Conservation (phyloP, 768 basidiomycete genomes). For the Collybia nuda region DNA sequence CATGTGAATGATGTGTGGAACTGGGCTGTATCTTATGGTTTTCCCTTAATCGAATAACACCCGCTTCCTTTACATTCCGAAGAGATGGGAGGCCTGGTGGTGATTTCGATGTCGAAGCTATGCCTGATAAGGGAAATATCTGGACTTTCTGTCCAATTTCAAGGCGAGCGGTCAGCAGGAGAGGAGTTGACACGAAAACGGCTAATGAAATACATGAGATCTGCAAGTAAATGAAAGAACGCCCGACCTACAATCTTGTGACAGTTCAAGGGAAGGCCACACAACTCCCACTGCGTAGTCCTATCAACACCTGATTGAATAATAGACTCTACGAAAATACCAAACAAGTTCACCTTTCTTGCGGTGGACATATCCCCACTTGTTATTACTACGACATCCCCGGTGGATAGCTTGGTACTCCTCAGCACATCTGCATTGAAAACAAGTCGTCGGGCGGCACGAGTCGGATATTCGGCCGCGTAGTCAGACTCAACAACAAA, state of each 20-base stretch:
- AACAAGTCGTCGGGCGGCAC: conserved; percentile 62
- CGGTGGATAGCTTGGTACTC: conserved; percentile 59
- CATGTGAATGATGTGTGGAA: conserved; percentile 15
- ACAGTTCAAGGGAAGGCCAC: conserved; percentile 73
- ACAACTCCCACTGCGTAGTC: conserved; percentile 65
- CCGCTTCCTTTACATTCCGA: conserved; percentile 48
- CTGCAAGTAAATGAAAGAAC: not conserved
- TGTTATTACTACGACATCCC: conserved; percentile 64
- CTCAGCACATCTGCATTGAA: conserved; percentile 65
- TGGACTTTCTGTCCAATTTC: conserved; percentile 46
- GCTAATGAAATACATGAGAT: conserved; percentile 32
- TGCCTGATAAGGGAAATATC: conserved; percentile 47
- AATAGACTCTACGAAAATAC: conserved; percentile 6
- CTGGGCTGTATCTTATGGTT: conserved; percentile 19
- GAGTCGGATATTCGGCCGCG: conserved; percentile 36
- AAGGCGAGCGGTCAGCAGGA: conserved; percentile 62
- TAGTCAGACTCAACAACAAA: conserved; percentile 41
- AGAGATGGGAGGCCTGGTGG: conserved; percentile 51
- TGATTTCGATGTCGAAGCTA: conserved; percentile 26
- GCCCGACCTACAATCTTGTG: conserved; percentile 53
- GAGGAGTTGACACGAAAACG: conserved; percentile 52
- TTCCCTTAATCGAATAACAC: conserved; percentile 54
- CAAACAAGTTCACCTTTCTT: conserved; percentile 22
- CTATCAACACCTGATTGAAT: conserved; percentile 32
- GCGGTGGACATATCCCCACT: conserved; percentile 29